phyloP scores from a whole-genome alignment of 2,329 filamentous ascomycete species.

The Chaetomium strumarium region DNA sequence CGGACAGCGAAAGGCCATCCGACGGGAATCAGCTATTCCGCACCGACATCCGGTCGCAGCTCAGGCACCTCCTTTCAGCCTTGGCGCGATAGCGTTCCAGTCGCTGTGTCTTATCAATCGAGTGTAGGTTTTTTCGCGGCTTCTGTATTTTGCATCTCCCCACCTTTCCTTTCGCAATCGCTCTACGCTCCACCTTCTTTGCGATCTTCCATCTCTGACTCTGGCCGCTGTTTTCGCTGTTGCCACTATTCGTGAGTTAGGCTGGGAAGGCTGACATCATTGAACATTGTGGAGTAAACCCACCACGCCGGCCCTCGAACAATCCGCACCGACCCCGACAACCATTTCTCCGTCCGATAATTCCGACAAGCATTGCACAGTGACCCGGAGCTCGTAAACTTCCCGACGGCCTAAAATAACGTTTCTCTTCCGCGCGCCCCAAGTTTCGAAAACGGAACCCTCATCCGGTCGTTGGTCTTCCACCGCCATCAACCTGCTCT shows the following conservation, averaged over 20 bases:
- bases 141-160: slow-evolving; percentile 9
- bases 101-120: slow-evolving; percentile 16
- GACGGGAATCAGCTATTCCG: slow-evolving; percentile 3
- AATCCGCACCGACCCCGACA: slow-evolving; percentile 11
- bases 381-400: slow-evolving; percentile 16
- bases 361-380: slow-evolving; percentile 14
- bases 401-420: slow-evolving; percentile 2
- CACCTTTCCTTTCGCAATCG: slow-evolving; percentile 9
- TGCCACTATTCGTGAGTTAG: not conserved
- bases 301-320: slow-evolving; percentile 2
- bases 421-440: slow-evolving; percentile 21
- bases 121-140: slow-evolving; percentile 15
- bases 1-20: not conserved
- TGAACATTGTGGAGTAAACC: slow-evolving; percentile 4
- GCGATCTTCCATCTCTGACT: not conserved
- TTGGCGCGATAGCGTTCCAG: slow-evolving; percentile 17
- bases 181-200: not conserved
- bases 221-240: not conserved
- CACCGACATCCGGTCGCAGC: slow-evolving; percentile 1
- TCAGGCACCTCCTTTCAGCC: slow-evolving; percentile 11
- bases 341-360: slow-evolving; percentile 18
- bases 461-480: slow-evolving; percentile 41
- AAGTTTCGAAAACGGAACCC: slow-evolving; percentile 45
- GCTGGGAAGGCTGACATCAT: slow-evolving; percentile 24
- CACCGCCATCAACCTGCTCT: slow-evolving; percentile 41